These are phyloP conservation scores for Fusarium albosuccineum DNA, from an alignment of 2,329 filamentous ascomycete species.

Conservation along the genomic window DNA sequence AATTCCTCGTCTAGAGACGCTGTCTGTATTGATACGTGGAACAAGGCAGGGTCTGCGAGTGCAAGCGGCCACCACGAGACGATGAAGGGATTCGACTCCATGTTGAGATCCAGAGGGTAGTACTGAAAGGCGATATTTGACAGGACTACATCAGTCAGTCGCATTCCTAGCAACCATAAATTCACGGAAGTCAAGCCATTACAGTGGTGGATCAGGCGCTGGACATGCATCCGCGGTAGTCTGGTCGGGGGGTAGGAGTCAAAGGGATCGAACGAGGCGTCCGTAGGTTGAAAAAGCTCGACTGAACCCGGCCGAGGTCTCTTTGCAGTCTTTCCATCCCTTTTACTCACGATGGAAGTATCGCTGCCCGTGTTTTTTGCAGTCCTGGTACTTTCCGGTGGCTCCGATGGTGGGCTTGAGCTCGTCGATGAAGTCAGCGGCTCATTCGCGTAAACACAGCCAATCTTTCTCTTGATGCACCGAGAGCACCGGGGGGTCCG, in stretches of 20 bases:
- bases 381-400: slow-evolving; percentile 9
- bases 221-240: slow-evolving; percentile 63
- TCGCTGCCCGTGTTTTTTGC: neutral
- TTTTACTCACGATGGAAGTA: neutral
- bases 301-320: slow-evolving; percentile 10
- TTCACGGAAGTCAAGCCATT: slow-evolving; percentile 37
- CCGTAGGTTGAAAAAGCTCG: slow-evolving; percentile 41
- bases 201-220: slow-evolving; percentile 70
- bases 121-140: slow-evolving; percentile 71
- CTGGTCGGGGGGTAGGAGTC: slow-evolving; percentile 68
- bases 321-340: neutral
- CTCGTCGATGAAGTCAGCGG: slow-evolving; percentile 54
- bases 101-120: slow-evolving; percentile 67
- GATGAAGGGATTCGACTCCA: slow-evolving; percentile 68
- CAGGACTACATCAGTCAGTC: slow-evolving; percentile 59
- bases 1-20: slow-evolving; percentile 69
- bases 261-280: slow-evolving; percentile 64
- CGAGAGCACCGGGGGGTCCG: slow-evolving; percentile 67
- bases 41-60: slow-evolving; percentile 67
- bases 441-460: slow-evolving; percentile 67
- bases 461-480: slow-evolving; percentile 61
- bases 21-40: slow-evolving; percentile 71
- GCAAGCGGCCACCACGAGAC: slow-evolving; percentile 72
- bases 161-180: neutral
- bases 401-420: slow-evolving; percentile 14